These are phyloP conservation scores for Eimeria nieschulzi DNA, from an alignment of 169 alveolate species.

Conservation along the genomic window DNA sequence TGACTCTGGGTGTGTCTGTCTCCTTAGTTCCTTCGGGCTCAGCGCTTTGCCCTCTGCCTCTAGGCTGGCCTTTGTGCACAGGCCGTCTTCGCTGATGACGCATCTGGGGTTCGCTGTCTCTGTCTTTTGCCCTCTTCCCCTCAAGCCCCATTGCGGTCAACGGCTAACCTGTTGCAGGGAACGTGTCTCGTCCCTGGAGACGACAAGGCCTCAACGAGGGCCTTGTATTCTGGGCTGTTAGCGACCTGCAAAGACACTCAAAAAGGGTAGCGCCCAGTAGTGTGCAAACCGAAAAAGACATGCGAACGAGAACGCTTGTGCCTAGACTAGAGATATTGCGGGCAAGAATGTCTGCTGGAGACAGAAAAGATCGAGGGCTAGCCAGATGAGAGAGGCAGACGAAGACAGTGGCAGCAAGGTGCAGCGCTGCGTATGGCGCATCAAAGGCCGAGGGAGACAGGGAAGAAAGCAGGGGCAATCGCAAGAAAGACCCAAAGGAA, in stretches of 20 bases:
- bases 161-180: conserved; percentile 30
- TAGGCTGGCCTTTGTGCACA: no score
- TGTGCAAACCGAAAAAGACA: no score
- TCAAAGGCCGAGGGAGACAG: neutral
- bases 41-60: no score
- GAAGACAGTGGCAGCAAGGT: neutral
- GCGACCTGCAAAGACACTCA: conserved; percentile 52
- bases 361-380: neutral
- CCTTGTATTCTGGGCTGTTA: conserved; percentile 17
- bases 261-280: neutral
- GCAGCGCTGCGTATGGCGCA: neutral
- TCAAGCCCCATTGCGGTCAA: neutral
- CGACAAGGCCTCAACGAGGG: conserved; percentile 27
- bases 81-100: no score
- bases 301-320: no score
- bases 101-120: no score
- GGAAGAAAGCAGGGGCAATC: neutral
- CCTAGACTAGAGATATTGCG: no score
- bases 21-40: no score
- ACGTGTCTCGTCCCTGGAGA: conserved; percentile 38
- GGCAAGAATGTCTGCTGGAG: neutral
- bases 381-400: neutral
- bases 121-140: neutral
- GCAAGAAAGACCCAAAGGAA: neutral
- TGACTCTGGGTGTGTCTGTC: no score